Evolutionary conservation across 179 eudicot species (phyloP), one percentile per base, ranked within the genome.

Genomic region (Carnegiea gigantea): DNA sequence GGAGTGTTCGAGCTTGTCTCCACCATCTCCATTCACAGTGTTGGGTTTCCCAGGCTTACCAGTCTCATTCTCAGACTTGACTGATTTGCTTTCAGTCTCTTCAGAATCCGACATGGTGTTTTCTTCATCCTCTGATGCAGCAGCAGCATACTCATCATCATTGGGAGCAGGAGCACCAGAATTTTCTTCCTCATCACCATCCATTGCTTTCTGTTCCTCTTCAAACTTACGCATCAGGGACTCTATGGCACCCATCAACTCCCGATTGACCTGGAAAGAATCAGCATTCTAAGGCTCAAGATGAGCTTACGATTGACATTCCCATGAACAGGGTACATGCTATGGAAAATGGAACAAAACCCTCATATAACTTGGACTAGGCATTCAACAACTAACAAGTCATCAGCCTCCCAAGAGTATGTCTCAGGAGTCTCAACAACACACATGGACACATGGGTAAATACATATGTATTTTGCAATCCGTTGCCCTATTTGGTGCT

Each of bases 201-300:
- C 80, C 8, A 9, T 43, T 12, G 75, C 85, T 59, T 88, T 88
- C 79, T 89, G 93, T 36, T 84, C 82, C 65, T 89, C 88, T 70
- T 87, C 85, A 71, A 82, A 84, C 84, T 91, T 84, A 33, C 83
- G 85, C 89, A 87, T 82, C 40, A 94, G 86, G 10, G 92, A 89
- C 75, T 93, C 97, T 38, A 94, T 92, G 80, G 88, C 89, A 26
- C 90, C 90, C 95, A 90, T 88, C 87, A 93, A 79, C 86, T 94
- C 98, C 80, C 93, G 85, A 78, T 93, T 93, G n/a, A 94, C 94
- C 98, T 94, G 88, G 71, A 86, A 81, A 13, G 48, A 38, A 65
- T 46, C 57, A 51, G 57, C 57, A 48, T 28, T 46, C 68, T 65
- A 75, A 62, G 23, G 21, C 68, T 76, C 12, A 65, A 67, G 14